Percentiles rank a stretch among this genome's conserved stretches.
phyloP scores from a whole-genome alignment of 108 stramenopile species.

The Chaetoceros tenuissimus region DNA sequence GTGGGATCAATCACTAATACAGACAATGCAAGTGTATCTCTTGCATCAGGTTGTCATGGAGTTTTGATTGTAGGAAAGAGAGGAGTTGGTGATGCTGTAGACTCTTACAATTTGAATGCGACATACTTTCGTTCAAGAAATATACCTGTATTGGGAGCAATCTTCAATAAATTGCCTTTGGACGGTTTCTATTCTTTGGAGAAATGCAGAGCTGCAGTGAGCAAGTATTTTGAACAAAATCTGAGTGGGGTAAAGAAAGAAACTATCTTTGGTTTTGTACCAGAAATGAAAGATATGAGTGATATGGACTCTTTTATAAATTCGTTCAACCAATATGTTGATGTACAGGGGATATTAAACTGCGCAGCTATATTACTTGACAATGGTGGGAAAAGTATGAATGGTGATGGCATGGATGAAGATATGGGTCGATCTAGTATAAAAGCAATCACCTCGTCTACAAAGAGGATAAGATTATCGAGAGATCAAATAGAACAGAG shows the following conservation, averaged over 20 bases:
- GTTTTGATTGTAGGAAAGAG: conserved; percentile 65
- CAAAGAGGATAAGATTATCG: conserved; percentile 10
- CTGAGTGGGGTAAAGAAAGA: conserved; percentile 11
- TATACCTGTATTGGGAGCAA: conserved; percentile 77
- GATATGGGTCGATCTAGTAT: conserved; percentile 3
- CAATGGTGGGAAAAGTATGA: background rate
- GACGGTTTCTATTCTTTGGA: conserved; percentile 83
- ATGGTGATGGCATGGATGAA: conserved; percentile 1
- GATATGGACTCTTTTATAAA: conserved; percentile 35
- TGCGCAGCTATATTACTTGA: conserved; percentile 24
- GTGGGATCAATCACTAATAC: conserved; percentile 94
- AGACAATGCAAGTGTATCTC: conserved; percentile 85
- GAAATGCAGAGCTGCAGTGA: conserved; percentile 60
- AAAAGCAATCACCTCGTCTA: conserved; percentile 1
- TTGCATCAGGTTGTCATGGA: conserved; percentile 44
- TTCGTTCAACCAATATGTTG: conserved; percentile 45
- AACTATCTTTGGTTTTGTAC: conserved; percentile 71
- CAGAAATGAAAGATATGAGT: conserved; percentile 35
- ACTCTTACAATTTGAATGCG: conserved; percentile 94
- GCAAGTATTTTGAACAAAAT: conserved; percentile 61
- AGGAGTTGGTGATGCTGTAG: conserved; percentile 94
- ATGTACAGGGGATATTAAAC: conserved; percentile 37
- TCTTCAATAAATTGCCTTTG: conserved; percentile 78
- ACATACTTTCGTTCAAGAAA: conserved; percentile 68
- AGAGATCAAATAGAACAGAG: conserved; percentile 37